Conservation (phyloP, 2,329 filamentous ascomycete genomes). For the Aureobasidium sp. region DNA sequence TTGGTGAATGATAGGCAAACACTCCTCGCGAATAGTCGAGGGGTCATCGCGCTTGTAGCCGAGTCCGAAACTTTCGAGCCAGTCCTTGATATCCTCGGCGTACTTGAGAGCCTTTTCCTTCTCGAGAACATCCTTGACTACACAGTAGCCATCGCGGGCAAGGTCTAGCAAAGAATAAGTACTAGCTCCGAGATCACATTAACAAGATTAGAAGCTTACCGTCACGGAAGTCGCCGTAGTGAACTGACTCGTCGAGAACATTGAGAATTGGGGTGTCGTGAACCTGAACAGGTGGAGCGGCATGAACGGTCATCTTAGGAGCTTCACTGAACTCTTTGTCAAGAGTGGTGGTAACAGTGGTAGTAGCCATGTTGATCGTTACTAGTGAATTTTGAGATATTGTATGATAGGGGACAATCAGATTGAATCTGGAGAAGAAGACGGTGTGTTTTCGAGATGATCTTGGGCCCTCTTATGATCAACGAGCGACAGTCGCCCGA, state of each 20-base stretch:
- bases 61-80: constrained; percentile 29
- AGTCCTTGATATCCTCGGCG: constrained; percentile 24
- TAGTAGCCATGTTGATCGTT: constrained; percentile 3
- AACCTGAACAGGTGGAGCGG: not conserved
- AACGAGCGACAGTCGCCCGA: not conserved
- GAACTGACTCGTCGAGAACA: not conserved
- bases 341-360: not conserved
- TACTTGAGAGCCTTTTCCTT: constrained; percentile 34
- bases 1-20: constrained; percentile 33
- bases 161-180: not conserved
- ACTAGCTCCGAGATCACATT: too few relatives aligned
- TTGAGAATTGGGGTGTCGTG: constrained; percentile 10
- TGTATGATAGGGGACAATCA: not conserved
- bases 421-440: not conserved
- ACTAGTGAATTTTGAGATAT: too few relatives aligned
- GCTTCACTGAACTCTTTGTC: not conserved
- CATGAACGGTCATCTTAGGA: not conserved
- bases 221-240: constrained; percentile 13
- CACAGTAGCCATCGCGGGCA: constrained; percentile 36
- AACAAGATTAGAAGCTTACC: not conserved
- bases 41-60: constrained; percentile 26
- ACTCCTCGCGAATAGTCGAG: constrained; percentile 31
- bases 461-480: not conserved
- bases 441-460: not conserved
- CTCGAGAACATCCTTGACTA: constrained; percentile 43